Evolutionary conservation across 805 yeast genomes (phyloP).

Genomic region (Suhomyces kilbournensis): DNA sequence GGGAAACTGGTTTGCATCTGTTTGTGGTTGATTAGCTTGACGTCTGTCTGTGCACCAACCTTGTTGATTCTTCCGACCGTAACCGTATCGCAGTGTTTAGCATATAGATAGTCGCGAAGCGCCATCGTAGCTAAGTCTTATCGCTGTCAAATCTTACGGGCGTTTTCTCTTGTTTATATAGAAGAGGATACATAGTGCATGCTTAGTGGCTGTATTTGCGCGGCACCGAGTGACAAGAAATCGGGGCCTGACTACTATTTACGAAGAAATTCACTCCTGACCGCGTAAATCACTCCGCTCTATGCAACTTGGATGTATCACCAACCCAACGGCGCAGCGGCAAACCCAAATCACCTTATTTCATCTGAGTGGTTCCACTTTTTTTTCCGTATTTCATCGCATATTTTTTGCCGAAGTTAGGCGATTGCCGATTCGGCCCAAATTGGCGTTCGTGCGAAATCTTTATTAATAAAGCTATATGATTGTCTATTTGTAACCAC

Average conservation of each 20-base stretch:
- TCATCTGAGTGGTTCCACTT: conserved; percentile 12
- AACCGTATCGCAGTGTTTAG: conserved; percentile 30
- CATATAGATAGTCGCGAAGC: conserved; percentile 40
- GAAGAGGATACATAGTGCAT: not conserved
- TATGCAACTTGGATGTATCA: not conserved
- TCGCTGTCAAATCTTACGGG: not conserved
- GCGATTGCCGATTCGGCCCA: not conserved
- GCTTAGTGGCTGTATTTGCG: not conserved
- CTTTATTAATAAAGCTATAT: not conserved
- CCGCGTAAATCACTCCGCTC: not conserved
- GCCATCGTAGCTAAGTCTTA: conserved; percentile 25
- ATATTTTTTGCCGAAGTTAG: not conserved
- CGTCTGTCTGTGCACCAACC: conserved; percentile 3
- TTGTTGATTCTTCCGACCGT: conserved; percentile 13
- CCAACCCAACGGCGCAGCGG: not conserved
- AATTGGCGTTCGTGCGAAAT: not conserved
- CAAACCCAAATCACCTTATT: not conserved
- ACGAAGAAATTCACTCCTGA: not conserved
- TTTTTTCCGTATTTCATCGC: not conserved
- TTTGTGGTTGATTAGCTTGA: not conserved
- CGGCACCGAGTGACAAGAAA: not conserved
- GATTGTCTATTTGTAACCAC: not conserved
- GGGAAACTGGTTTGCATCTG: not conserved
- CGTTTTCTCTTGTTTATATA: not conserved
- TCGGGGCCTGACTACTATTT: not conserved